Evolutionary conservation across 2,329 filamentous ascomycete species (phyloP).

Genomic region (Phaeosphaeriaceae sp.): DNA sequence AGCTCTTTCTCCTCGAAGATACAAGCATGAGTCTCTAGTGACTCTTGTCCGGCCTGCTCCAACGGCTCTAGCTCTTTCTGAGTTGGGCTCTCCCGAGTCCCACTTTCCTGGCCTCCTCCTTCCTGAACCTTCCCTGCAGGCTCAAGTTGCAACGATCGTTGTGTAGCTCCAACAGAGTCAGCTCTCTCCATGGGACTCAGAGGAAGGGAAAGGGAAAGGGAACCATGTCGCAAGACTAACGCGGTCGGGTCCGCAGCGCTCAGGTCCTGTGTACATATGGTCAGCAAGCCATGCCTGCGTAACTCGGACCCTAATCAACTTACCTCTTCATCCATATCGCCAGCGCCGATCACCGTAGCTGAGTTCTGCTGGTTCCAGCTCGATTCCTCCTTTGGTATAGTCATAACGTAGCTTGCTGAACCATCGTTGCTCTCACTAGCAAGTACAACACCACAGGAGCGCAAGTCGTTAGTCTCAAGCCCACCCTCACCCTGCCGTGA

Average conservation of each 20-base stretch:
- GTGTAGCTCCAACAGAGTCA: conserved; percentile 1
- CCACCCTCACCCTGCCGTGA: conserved; percentile 3
- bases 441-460: conserved; percentile 2
- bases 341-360: conserved; percentile 4
- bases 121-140: conserved; percentile 1
- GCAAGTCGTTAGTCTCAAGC: conserved; percentile 2
- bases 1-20: conserved; percentile 1
- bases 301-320: not conserved
- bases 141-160: conserved; percentile 1
- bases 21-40: not conserved
- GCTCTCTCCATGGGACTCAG: conserved; percentile 3
- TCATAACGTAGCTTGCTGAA: conserved; percentile 4
- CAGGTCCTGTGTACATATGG: conserved; percentile 2
- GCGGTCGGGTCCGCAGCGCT: conserved; percentile 3
- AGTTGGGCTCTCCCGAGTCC: conserved; percentile 1
- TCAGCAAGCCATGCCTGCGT: conserved; percentile 9
- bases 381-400: conserved; percentile 6
- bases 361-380: conserved; percentile 4
- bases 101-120: conserved; percentile 3
- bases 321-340: conserved; percentile 9
- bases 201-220: conserved; percentile 2
- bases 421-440: conserved; percentile 3
- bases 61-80: conserved; percentile 5
- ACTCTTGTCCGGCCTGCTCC: conserved; percentile 1
- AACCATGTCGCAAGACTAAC: conserved; percentile 4